phyloP scores from a whole-genome alignment of 164 flowering plant genomes.

The Piper betle region DNA sequence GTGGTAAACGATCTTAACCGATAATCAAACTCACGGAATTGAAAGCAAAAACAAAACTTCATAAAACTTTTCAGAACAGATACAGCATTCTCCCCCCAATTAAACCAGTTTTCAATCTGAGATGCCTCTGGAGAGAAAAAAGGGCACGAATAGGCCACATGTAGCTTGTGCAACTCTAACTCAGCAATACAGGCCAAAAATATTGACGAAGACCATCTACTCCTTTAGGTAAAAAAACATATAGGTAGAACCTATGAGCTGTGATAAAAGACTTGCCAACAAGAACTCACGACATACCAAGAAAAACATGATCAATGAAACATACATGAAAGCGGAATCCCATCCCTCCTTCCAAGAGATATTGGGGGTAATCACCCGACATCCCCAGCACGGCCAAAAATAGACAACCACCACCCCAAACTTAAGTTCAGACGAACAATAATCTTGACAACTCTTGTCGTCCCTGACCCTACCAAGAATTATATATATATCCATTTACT shows the following conservation, averaged over 20 bases:
- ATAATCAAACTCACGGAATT: no score
- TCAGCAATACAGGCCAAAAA: no score
- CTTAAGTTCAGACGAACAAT: not conserved
- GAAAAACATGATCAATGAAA: not conserved
- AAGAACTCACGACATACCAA: not conserved
- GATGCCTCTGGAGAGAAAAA: no score
- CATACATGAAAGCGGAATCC: not conserved
- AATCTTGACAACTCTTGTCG: not conserved
- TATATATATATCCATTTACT: not conserved
- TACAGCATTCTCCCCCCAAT: no score
- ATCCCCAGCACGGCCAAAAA: not conserved
- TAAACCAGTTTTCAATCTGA: no score
- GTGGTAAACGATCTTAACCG: no score
- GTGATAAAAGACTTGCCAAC: not conserved
- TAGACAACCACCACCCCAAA: not conserved
- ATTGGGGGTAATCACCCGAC: not conserved
- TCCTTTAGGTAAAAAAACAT: not conserved
- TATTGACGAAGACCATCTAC: not conserved
- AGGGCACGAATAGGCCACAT: no score
- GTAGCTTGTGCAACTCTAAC: no score
- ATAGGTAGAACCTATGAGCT: not conserved
- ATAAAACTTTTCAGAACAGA: no score
- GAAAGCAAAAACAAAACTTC: no score
- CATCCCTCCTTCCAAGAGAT: not conserved
- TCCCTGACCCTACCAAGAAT: not conserved